Base-by-base conservation (phyloP, 1,139 yeast species). In the Groenewaldozyma sp. region DNA sequence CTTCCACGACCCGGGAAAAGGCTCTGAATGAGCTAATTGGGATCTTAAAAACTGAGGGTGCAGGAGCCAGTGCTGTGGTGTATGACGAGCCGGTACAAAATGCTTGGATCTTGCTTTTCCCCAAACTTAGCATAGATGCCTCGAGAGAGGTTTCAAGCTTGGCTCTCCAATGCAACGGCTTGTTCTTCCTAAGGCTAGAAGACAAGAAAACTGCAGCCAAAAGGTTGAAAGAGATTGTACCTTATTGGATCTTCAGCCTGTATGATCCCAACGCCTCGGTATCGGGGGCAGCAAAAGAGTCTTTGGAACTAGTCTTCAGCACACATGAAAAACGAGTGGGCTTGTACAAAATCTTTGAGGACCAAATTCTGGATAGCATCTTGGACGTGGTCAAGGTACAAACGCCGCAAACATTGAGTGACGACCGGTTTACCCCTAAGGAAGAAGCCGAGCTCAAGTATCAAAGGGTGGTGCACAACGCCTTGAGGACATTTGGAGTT, bases 91-190 rank as follows among this genome's bases (percentile, higher is more conserved):
- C 75, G 45, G 79, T 80, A 35, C 63, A 60, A 49, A 73, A 44
- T 70, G 71, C 86, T 3, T 87, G 95, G 94, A 68, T 82, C 26
- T 94, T 84, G 56, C 51, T 83, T 33, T 88, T 83, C 53, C 81
- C 95, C 1, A 84, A 86, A 53, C 62, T 87, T 31, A 71, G 91
- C 3, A 68, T 80, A 10, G 94, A 82, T 47, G 75, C 74, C 42
- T 75, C 88, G 2, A 73, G 81, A 49, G 61, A 64, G 14, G 84
- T 84, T 1, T 68, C 96, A 42, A 46, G 63, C 3, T 55, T 70
- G 26, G 60, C 84, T 3, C 94, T 86, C 54, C 76, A 71, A 45
- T 66, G 78, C 3, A 88, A 87, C 45, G 73, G 79, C 1, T 58
- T 58, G 24, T 63, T 74, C 34, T 73, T 81, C 27, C 48, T 53